Base-by-base conservation (phyloP, 495 filamentous ascomycete genomes). In the Friedmanniomyces simplex region DNA sequence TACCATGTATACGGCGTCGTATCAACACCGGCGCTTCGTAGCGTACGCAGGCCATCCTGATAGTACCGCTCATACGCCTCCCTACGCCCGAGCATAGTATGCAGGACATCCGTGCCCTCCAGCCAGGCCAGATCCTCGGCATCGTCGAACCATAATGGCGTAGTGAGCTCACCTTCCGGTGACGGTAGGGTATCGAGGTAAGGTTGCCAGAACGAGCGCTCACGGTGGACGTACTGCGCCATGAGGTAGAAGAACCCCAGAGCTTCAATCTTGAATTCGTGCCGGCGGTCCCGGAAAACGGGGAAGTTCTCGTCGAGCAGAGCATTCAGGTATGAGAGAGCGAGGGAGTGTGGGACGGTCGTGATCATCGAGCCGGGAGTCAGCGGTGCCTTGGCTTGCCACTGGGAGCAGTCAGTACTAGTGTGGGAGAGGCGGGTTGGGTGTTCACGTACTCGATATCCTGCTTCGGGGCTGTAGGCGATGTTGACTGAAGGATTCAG, bases 111-210 rank as follows among this genome's bases (percentile, higher is more conserved):
- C 26, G 82, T 86, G 11, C 76, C 79, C 30, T 76, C 68, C 41
- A 87, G 66, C 77, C 77, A 85, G 50, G 67, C 66, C 26, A 80
- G 55, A 69, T 86, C 83, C 39, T 72, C 73, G 1, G 25, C 22
- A 20, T 76, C 73, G 12, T 73, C 69, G 67, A 80, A 85, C 60
- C 77, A 84, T 47, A 83, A 53, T 1, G 80, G 79, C 10, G 81
- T 83, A 34, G 75, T 76, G 58, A 84, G 70, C 1, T 74, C 70
- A 14, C 20, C n/a, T 2, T 74, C 71, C 6, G 76, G 74, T 50
- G 66, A 65, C n/a, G 84, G 83, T 42, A 87, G 59, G 22, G 75
- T 75, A 16, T 71, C 67, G 16, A 86, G 64, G 67, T 86, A 87
- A 2, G 82, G 80, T 63, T 68, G 73, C 84, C 84, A 87, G 57